phyloP scores from a whole-genome alignment of 1,284 basidiomycete genomes.

The Ganoderma lingzhi region DNA sequence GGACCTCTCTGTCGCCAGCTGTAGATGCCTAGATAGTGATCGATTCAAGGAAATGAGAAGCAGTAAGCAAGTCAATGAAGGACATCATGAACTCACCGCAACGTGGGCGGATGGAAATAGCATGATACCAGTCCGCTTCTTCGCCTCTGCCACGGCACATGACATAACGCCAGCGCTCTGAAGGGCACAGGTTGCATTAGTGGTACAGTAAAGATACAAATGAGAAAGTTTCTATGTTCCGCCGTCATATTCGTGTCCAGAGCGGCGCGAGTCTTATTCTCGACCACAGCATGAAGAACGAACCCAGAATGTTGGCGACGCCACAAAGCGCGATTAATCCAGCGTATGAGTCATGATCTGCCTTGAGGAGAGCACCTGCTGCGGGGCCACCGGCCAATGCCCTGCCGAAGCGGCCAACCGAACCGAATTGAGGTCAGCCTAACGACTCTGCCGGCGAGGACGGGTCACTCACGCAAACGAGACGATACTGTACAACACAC shows the following conservation, averaged over 20 bases:
- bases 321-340: slow-evolving; percentile 66
- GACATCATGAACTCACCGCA: slow-evolving; percentile 1
- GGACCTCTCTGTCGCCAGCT: background rate
- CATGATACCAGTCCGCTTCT: background rate
- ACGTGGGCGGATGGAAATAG: background rate
- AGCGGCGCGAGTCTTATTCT: slow-evolving; percentile 40
- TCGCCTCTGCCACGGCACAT: background rate
- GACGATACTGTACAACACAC: slow-evolving; percentile 64
- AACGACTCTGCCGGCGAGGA: no score
- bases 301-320: slow-evolving; percentile 60
- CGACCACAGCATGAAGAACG: slow-evolving; percentile 57
- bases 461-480: slow-evolving; percentile 66
- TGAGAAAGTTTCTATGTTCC: background rate
- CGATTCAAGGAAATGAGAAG: background rate
- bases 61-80: background rate
- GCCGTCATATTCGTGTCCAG: slow-evolving; percentile 21
- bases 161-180: background rate
- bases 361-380: slow-evolving; percentile 60
- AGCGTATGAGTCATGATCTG: slow-evolving; percentile 53
- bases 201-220: slow-evolving; percentile 9
- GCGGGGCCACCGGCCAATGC: slow-evolving; percentile 65
- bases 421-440: background rate
- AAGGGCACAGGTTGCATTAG: background rate
- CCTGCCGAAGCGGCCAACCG: slow-evolving; percentile 41
- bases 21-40: background rate